Conservation (phyloP, 768 basidiomycete genomes). For the Guyanaporus albipodus region DNA sequence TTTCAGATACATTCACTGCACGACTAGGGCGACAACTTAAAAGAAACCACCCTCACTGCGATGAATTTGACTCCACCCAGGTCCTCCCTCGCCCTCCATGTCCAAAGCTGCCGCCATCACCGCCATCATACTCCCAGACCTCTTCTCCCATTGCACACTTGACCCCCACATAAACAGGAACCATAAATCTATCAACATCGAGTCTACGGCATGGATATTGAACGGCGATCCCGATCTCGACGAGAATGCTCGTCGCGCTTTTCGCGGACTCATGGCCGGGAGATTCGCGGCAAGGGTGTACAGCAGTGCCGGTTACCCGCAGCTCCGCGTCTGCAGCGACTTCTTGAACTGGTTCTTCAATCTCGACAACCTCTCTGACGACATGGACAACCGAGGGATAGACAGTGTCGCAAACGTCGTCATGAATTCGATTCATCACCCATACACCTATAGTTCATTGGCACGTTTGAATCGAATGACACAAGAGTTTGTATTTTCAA, state of each 20-base stretch:
- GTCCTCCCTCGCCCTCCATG: constrained; percentile 2
- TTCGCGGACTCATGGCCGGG: constrained; percentile 70
- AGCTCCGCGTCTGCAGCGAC: constrained; percentile 70
- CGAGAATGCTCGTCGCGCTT: constrained; percentile 50
- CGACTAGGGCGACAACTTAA: too few relatives aligned
- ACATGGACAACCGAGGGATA: constrained; percentile 66
- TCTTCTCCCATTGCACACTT: constrained; percentile 70
- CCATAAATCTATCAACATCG: constrained; percentile 53
- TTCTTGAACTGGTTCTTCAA: constrained; percentile 78
- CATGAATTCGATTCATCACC: constrained; percentile 68
- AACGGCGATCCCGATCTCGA: constrained; percentile 51
- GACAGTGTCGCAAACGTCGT: constrained; percentile 57
- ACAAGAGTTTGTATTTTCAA: constrained; percentile 51
- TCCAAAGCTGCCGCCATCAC: constrained; percentile 25
- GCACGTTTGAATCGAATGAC: constrained; percentile 67
- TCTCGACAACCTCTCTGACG: constrained; percentile 76
- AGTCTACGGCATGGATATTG: constrained; percentile 71
- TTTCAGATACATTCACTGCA: too few relatives aligned
- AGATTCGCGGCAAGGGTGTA: constrained; percentile 50
- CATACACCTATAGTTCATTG: constrained; percentile 51
- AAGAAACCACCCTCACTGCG: too few relatives aligned
- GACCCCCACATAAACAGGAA: constrained; percentile 52
- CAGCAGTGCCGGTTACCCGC: constrained; percentile 50
- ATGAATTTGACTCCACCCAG: too few relatives aligned
- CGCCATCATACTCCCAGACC: constrained; percentile 67